Base-by-base conservation (phyloP, 1,284 basidiomycete species). In the Puccinia horiana region DNA sequence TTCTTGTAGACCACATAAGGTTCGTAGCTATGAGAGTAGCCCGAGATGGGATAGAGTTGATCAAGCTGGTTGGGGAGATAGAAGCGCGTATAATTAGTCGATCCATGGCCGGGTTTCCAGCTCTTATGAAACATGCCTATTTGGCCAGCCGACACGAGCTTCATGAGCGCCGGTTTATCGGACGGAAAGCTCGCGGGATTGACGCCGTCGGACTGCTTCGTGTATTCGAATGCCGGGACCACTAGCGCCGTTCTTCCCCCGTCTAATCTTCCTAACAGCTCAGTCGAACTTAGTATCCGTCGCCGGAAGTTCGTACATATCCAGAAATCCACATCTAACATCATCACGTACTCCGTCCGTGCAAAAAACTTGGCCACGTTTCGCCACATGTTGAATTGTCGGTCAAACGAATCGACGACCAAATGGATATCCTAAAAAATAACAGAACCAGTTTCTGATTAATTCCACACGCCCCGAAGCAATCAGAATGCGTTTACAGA, bases 311-410 rank as follows among this genome's bases (percentile, higher is more conserved):
- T 90, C 74, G 94, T 94, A 85, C 93, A 94, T 11, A 93, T 87
- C 56, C 90, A 92, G 86, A 95, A 94, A 86, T 94, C 93, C 83
- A 94, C 92, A 86, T 94, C 93, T 77, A 95, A 90, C 91, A 94
- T 93, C 91, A 94, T 93, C 76, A 94, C 90, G 84, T 91, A 93
- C 83, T 92, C 90, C 6, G 93, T 94, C 18, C 93, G 90, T 1
- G 93, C 91, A 85, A 93, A 93, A 77, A 93, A 88, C 61, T 93
- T 90, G 16, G 93, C 93, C 49, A 91, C 90, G 86, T 94, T 94
- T 58, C 94, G 90, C 92, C 93, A 94, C 56, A 92, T 91, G 87
- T 94, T 94, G 88, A 95, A 92, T 85, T 94, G 91, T 3, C 93
- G 89, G 83, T 92, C 91, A 83, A 93, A 93, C 1, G 91, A 90